Evolutionary conservation across 1,284 basidiomycete genomes (phyloP).

Genomic region (Cystobasidium pallidum): DNA sequence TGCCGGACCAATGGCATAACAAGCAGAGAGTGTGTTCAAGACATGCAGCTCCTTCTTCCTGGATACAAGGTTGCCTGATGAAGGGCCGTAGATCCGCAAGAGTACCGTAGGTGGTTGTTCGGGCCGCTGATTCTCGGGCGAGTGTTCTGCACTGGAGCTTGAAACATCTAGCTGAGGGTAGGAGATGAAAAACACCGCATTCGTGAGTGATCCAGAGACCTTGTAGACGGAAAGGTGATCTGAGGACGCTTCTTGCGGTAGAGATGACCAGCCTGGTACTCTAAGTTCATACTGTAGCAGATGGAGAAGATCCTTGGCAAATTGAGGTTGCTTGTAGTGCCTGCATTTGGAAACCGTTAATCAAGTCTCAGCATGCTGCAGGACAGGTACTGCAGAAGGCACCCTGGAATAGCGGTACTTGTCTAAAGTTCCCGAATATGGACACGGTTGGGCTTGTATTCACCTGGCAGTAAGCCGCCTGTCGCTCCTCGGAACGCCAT

Average conservation of each 20-base stretch:
- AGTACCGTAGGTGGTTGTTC: constrained; percentile 68
- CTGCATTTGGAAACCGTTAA: constrained; percentile 58
- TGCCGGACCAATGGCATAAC: constrained; percentile 83
- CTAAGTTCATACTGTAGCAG: constrained; percentile 50
- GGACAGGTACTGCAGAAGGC: neutral
- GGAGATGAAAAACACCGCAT: constrained; percentile 89
- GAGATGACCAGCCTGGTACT: constrained; percentile 38
- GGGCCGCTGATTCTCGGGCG: neutral
- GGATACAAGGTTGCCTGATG: constrained; percentile 80
- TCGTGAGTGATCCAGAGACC: constrained; percentile 78
- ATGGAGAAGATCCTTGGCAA: constrained; percentile 60
- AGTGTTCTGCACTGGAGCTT: neutral
- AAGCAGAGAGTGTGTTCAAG: constrained; percentile 81
- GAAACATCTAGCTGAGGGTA: constrained; percentile 56
- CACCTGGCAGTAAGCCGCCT: constrained; percentile 50
- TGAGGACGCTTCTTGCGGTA: constrained; percentile 2
- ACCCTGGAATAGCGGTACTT: constrained; percentile 1
- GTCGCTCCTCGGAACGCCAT: constrained; percentile 49
- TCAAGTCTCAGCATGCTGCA: neutral
- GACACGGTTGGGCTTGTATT: constrained; percentile 10
- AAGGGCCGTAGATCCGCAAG: constrained; percentile 84
- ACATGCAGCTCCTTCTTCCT: constrained; percentile 80
- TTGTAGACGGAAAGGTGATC: constrained; percentile 48
- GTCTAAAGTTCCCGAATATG: neutral
- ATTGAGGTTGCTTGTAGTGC: constrained; percentile 67